These are phyloP conservation scores for Trichoderma atroviride DNA, from an alignment of 2,329 filamentous ascomycete genomes.

Conservation along the genomic window DNA sequence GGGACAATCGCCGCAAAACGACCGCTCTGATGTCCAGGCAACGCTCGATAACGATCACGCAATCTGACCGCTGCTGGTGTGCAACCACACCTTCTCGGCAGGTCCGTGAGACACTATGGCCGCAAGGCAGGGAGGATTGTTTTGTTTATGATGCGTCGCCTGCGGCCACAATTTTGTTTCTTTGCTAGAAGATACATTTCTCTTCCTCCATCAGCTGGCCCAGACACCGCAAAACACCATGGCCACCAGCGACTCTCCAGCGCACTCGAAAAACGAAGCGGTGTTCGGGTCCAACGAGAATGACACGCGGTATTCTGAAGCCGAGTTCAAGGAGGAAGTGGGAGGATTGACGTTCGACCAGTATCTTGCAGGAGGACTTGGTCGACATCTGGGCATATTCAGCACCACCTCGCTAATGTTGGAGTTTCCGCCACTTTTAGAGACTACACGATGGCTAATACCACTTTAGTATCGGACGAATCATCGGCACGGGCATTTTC, in stretches of 20 bases:
- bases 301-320: background rate
- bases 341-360: conserved; percentile 31
- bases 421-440: background rate
- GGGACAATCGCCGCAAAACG: conserved; percentile 2
- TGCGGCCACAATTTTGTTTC: background rate
- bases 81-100: conserved; percentile 19
- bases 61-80: conserved; percentile 22
- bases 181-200: background rate
- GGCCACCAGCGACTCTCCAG: conserved; percentile 12
- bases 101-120: conserved; percentile 9
- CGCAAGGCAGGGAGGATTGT: background rate
- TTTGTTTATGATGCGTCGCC: background rate
- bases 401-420: conserved; percentile 33
- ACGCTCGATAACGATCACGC: conserved; percentile 15
- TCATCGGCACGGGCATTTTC: conserved; percentile 33
- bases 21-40: conserved; percentile 1
- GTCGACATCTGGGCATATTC: conserved; percentile 31
- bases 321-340: conserved; percentile 28
- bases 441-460: background rate
- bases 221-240: background rate
- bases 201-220: background rate
- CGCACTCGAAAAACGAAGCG: conserved; percentile 1
- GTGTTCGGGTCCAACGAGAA: background rate
- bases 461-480: conserved; percentile 29
- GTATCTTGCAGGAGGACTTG: conserved; percentile 31